Evolutionary conservation across 2,329 filamentous ascomycete genomes (phyloP), one percentile per base, ranked within the genome.

Genomic region (Zalaria sp.): DNA sequence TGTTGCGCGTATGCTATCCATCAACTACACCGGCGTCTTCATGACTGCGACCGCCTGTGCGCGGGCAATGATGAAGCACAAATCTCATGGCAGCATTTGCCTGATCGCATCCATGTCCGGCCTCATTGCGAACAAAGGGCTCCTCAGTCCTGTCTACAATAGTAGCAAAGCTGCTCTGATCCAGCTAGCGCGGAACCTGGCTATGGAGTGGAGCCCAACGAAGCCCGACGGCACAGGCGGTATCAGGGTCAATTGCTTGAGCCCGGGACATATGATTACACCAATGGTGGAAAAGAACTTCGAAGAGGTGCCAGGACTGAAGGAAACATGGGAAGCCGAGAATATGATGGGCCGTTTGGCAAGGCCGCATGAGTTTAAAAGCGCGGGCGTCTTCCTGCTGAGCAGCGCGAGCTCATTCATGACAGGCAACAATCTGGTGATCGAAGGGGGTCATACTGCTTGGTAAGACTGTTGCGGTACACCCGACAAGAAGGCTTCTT

Each of bases 81-180:
- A 73, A 43, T 67, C 57, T 18, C 59, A 57, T 5, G 69, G 66
- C 9, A 67, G 64, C 3, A 70, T 72, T 41, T 56, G 70, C 4
- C 54, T 73, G 7, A 55, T 73, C 2, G 69, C 67, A 0, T 68
- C 64, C 46, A 73, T 73, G 67, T 68, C 65, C 43, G 69, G 67
- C 0, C 51, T 65, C 6, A 62, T 68, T 37, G 66, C 67, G 7
- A 71, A 71, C 52, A 68, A 68, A 53, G 67, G 51, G 10, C 43
- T 54, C 11, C 42, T 46, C 25, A 41, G 43, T 4, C 42, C 41
- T n/a, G 46, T 49, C 8, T 51, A 51, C 45, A 11, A 62, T 57
- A 8, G 74, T 73, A 18, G 68, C 4, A 52, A 52, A 35, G 50
- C 46, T 3, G 50, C 47, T 0, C 45, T 51, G 3, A 43, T 47